Percentiles rank a stretch among this genome's conserved stretches.
Evolutionary conservation across 2,329 filamentous ascomycete species (phyloP).

Genomic region (Teratosphaeria zuluensis): DNA sequence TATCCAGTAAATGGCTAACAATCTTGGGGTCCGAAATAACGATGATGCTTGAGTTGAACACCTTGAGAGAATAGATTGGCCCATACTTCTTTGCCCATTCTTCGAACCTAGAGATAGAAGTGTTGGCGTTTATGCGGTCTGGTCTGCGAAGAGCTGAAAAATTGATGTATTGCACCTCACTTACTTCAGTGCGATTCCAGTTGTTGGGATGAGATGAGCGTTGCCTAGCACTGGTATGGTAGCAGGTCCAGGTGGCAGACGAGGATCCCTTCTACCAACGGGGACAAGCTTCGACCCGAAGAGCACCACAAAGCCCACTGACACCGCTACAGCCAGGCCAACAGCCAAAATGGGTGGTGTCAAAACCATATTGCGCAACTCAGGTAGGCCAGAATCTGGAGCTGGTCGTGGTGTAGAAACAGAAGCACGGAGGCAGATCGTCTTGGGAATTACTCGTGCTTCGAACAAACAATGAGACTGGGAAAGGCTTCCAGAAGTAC

Average conservation of each 20-base stretch:
- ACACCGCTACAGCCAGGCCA: no score
- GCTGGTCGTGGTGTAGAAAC: no score
- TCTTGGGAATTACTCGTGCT: no score
- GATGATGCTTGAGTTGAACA: conserved; percentile 31
- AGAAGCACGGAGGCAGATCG: no score
- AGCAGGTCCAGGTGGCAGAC: conserved; percentile 27
- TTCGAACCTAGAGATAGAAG: conserved; percentile 9
- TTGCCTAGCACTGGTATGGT: conserved; percentile 36
- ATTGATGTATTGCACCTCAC: background rate
- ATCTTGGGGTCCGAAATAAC: conserved; percentile 33
- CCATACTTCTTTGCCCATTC: conserved; percentile 22
- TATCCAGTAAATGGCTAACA: conserved; percentile 37
- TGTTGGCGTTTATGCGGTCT: no score
- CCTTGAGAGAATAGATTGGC: conserved; percentile 27
- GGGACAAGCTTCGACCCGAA: background rate
- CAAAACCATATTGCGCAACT: no score
- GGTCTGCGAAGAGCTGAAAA: background rate
- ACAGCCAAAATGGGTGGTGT: no score
- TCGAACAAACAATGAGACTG: no score
- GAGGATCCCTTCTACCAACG: conserved; percentile 13
- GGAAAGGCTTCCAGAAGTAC: no score
- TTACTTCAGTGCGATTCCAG: background rate
- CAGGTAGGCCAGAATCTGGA: no score
- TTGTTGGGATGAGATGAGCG: conserved; percentile 28
- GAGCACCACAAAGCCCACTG: no score